These are phyloP conservation scores for Orbilia brochopaga DNA, from an alignment of 2,329 filamentous ascomycete genomes.

Conservation along the genomic window DNA sequence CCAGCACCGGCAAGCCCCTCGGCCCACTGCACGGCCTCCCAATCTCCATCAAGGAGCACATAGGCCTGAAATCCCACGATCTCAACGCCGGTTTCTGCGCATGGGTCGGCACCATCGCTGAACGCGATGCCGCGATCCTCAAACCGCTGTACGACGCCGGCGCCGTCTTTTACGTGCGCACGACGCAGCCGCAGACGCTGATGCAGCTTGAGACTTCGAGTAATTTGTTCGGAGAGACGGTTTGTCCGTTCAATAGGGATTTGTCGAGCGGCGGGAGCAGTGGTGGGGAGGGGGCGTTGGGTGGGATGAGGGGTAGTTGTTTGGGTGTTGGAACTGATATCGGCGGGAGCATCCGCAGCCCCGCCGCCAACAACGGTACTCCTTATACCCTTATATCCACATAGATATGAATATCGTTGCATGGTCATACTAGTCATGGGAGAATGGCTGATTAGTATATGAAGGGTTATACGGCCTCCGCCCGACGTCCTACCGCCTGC, in stretches of 20 bases:
- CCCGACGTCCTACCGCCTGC: slow-evolving; percentile 60
- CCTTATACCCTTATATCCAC: neutral
- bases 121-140: slow-evolving; percentile 62
- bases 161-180: slow-evolving; percentile 63
- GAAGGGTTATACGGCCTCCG: slow-evolving; percentile 58
- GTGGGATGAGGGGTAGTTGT: slow-evolving; percentile 63
- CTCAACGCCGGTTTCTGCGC: slow-evolving; percentile 62
- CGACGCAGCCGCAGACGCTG: slow-evolving; percentile 63
- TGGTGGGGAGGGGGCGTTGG: slow-evolving; percentile 66
- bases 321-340: slow-evolving; percentile 66
- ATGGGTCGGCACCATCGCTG: slow-evolving; percentile 61
- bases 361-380: slow-evolving; percentile 61
- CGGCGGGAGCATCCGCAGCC: slow-evolving; percentile 62
- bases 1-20: slow-evolving; percentile 55
- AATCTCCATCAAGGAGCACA: slow-evolving; percentile 64
- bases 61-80: slow-evolving; percentile 62
- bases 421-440: no score
- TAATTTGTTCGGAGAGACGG: slow-evolving; percentile 63
- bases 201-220: slow-evolving; percentile 63
- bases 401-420: no score
- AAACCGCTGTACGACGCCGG: slow-evolving; percentile 62
- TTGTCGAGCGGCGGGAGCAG: slow-evolving; percentile 64
- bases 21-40: slow-evolving; percentile 61
- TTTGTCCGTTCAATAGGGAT: slow-evolving; percentile 64
- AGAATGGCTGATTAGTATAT: no score